Evolutionary conservation across 2,329 filamentous ascomycete genomes (phyloP).

Genomic region (Decorospora gaudefroyi): DNA sequence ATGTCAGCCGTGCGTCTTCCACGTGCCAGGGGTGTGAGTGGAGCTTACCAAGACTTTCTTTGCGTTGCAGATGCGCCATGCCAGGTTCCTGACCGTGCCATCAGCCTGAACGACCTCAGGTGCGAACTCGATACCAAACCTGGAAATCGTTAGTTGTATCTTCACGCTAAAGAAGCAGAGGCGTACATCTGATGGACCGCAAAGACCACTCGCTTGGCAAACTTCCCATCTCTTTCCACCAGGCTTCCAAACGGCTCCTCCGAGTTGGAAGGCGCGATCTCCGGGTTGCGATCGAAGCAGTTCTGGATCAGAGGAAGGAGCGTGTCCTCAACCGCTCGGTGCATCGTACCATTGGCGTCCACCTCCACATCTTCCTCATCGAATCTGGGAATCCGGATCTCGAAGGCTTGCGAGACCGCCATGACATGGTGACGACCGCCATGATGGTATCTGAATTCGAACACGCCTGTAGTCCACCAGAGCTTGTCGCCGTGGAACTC

Average conservation of each 20-base stretch:
- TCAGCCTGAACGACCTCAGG: slow-evolving; percentile 90
- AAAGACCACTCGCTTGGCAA: slow-evolving; percentile 86
- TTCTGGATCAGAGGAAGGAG: slow-evolving; percentile 84
- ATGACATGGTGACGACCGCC: slow-evolving; percentile 90
- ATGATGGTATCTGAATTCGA: slow-evolving; percentile 97
- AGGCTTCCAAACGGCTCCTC: slow-evolving; percentile 84
- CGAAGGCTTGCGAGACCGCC: slow-evolving; percentile 90
- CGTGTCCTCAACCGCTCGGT: slow-evolving; percentile 72
- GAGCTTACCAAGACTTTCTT: slow-evolving; percentile 90
- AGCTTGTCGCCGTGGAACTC: slow-evolving; percentile 89
- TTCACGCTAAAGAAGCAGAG: neutral
- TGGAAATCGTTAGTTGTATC: slow-evolving; percentile 27
- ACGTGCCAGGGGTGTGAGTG: neutral
- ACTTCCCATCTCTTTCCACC: slow-evolving; percentile 86
- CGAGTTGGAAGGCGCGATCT: slow-evolving; percentile 79
- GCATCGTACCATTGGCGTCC: slow-evolving; percentile 64
- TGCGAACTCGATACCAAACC: slow-evolving; percentile 91
- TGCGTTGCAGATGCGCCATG: slow-evolving; percentile 93
- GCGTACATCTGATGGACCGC: slow-evolving; percentile 86
- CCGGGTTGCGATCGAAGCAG: slow-evolving; percentile 88
- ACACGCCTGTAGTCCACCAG: slow-evolving; percentile 96
- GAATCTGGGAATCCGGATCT: slow-evolving; percentile 81
- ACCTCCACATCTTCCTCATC: slow-evolving; percentile 71
- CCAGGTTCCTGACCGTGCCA: slow-evolving; percentile 84
- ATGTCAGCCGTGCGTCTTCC: slow-evolving; percentile 4